Percentiles rank a stretch among this genome's conserved stretches.
phyloP scores from a whole-genome alignment of 2,329 filamentous ascomycete species.

The Colletotrichum karsti region DNA sequence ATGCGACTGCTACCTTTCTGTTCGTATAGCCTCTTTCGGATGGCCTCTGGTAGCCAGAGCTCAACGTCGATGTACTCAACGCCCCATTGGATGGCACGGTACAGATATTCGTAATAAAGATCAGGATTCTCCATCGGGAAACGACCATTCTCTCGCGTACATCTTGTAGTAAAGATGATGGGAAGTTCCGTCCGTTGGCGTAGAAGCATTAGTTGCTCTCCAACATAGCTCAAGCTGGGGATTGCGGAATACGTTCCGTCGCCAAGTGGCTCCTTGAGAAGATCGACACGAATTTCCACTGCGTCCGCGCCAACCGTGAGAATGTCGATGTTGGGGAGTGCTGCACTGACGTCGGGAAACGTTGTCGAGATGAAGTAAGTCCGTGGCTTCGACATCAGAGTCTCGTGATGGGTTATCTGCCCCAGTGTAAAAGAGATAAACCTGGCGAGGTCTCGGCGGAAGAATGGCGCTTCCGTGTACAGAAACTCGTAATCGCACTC shows the following conservation, averaged over 20 bases:
- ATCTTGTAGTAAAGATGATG: conserved; percentile 90
- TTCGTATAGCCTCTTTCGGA: conserved; percentile 73
- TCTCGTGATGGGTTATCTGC: conserved; percentile 80
- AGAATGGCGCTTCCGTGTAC: conserved; percentile 77
- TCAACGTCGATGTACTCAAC: conserved; percentile 92
- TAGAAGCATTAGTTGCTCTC: conserved; percentile 85
- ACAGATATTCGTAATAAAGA: conserved; percentile 82
- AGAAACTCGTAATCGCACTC: conserved; percentile 87
- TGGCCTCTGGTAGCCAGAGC: conserved; percentile 83
- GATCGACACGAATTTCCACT: conserved; percentile 84
- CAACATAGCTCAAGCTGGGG: conserved; percentile 84
- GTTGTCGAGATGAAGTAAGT: conserved; percentile 90
- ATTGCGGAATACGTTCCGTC: conserved; percentile 71
- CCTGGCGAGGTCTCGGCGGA: conserved; percentile 78
- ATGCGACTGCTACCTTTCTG: conserved; percentile 82
- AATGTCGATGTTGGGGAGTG: conserved; percentile 86
- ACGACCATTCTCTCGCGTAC: conserved; percentile 81
- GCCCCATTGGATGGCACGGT: conserved; percentile 86
- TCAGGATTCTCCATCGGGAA: conserved; percentile 85
- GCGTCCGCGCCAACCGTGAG: conserved; percentile 87
- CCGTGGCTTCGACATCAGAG: conserved; percentile 78
- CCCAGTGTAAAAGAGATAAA: conserved; percentile 84
- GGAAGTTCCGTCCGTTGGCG: conserved; percentile 86
- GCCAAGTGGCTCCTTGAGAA: conserved; percentile 75
- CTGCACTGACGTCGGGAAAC: conserved; percentile 85